Conservation (phyloP, 2,329 filamentous ascomycete species). For the Periconia macrospinosa region DNA sequence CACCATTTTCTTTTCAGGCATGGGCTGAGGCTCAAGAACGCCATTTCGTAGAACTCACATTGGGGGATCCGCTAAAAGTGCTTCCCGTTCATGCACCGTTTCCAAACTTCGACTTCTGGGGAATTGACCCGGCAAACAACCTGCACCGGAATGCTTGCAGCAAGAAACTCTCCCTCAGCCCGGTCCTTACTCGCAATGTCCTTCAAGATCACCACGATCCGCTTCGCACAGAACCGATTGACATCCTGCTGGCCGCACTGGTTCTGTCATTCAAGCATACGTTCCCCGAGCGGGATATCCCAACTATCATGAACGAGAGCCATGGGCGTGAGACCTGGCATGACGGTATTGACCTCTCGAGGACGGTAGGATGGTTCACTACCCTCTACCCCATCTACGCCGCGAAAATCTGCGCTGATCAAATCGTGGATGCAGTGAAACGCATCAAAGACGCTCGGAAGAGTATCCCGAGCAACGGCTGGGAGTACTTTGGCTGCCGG, state of each 20-base stretch:
- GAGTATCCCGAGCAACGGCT: neutral
- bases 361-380: slow-evolving; percentile 28
- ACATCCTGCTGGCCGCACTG: slow-evolving; percentile 26
- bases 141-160: slow-evolving; percentile 8
- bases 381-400: slow-evolving; percentile 28
- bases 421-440: slow-evolving; percentile 33
- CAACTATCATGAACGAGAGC: slow-evolving; percentile 35
- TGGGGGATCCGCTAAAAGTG: slow-evolving; percentile 4
- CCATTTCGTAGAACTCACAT: slow-evolving; percentile 1
- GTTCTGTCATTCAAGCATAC: slow-evolving; percentile 50
- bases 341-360: slow-evolving; percentile 20
- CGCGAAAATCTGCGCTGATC: slow-evolving; percentile 42
- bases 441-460: neutral
- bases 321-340: slow-evolving; percentile 36
- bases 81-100: too few species aligned
- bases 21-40: slow-evolving; percentile 11
- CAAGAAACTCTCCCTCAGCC: slow-evolving; percentile 12
- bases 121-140: slow-evolving; percentile 13
- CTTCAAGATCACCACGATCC: slow-evolving; percentile 36
- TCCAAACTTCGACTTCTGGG: slow-evolving; percentile 26
- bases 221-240: slow-evolving; percentile 51
- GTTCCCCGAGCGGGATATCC: slow-evolving; percentile 50
- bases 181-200: slow-evolving; percentile 11
- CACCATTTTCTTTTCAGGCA: slow-evolving; percentile 9
- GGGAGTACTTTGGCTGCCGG: neutral